phyloP scores from a whole-genome alignment of 306 rosid genomes.

The Trifolium repens region DNA sequence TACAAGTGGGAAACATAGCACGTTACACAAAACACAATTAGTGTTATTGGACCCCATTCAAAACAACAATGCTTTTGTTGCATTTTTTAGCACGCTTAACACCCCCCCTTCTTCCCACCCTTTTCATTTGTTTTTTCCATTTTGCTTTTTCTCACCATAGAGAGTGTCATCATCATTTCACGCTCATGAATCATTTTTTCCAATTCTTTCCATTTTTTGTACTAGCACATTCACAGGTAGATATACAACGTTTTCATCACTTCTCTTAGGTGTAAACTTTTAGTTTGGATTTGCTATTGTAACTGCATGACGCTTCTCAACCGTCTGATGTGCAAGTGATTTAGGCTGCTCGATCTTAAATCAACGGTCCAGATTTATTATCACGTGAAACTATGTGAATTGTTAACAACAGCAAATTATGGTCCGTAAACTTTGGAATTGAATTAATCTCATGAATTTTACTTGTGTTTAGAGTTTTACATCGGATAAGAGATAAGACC shows the following conservation, averaged over 20 bases:
- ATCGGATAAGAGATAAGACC: not conserved
- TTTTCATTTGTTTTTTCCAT: constrained; percentile 25
- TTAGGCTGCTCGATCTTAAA: no score
- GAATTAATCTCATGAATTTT: not conserved
- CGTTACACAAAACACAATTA: constrained; percentile 63
- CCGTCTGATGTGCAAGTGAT: no score
- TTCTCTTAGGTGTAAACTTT: constrained; percentile 17
- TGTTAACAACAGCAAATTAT: no score
- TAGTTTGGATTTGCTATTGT: no score
- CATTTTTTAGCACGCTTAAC: constrained; percentile 68
- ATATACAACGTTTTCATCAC: constrained; percentile 14
- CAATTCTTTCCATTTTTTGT: constrained; percentile 38
- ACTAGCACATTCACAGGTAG: constrained; percentile 34
- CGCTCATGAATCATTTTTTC: constrained; percentile 79
- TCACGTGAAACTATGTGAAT: no score
- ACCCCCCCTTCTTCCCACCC: not conserved
- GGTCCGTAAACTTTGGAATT: not conserved
- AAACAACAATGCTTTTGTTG: constrained; percentile 36
- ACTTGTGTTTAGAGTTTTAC: not conserved
- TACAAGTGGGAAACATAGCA: constrained; percentile 63
- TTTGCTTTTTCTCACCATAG: constrained; percentile 54
- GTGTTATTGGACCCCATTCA: constrained; percentile 57
- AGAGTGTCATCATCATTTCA: constrained; percentile 67
- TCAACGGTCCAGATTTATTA: no score
- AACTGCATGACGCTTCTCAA: no score